These are phyloP conservation scores for Handroanthus guayacan DNA, from an alignment of 257 asterid genomes.

Conservation along the genomic window DNA sequence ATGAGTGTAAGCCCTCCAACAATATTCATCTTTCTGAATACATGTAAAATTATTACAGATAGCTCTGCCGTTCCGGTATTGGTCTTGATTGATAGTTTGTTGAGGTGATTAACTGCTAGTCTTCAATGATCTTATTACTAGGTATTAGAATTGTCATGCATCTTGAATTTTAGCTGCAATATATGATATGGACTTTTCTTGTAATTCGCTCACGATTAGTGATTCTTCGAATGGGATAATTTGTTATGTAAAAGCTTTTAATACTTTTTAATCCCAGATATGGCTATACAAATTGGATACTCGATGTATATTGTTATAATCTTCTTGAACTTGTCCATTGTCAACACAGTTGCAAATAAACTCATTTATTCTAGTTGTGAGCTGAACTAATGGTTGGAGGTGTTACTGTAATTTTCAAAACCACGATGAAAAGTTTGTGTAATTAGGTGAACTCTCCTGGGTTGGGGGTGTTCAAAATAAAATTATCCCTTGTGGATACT, in stretches of 20 bases:
- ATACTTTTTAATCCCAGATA: neutral
- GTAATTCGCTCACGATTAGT: too few species aligned
- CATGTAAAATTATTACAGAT: too few species aligned
- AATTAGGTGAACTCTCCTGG: too few species aligned
- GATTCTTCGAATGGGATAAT: neutral
- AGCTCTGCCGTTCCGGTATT: too few species aligned
- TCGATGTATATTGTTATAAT: too few species aligned
- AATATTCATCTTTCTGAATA: too few species aligned
- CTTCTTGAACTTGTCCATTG: neutral
- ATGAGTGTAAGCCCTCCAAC: slow-evolving; percentile 51
- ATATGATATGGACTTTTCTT: neutral
- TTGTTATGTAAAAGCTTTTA: neutral
- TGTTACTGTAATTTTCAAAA: too few species aligned
- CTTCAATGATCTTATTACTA: neutral
- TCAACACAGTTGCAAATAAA: neutral
- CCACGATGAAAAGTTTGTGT: too few species aligned
- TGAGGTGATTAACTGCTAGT: neutral
- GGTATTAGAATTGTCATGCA: neutral
- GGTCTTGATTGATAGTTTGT: neutral
- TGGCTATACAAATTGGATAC: neutral
- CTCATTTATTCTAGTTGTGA: neutral
- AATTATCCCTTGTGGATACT: too few species aligned
- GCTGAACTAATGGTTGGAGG: too few species aligned
- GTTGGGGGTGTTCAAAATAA: too few species aligned
- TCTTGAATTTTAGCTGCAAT: neutral